Evolutionary conservation across 169 alveolate genomes (phyloP).

Genomic region (Nephromyces sp.): DNA sequence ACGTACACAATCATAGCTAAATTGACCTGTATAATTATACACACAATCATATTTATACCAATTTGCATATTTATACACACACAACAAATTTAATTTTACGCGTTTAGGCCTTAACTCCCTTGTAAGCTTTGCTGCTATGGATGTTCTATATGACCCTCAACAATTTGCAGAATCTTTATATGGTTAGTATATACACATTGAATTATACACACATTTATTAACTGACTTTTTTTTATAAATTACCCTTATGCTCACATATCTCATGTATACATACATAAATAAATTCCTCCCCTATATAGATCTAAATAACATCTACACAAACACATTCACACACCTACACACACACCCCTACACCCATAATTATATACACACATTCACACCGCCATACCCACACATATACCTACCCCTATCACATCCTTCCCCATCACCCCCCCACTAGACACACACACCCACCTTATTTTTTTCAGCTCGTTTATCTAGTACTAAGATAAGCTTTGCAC

Average conservation of each 20-base stretch:
- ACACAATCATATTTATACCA: no score
- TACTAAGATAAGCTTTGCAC: conserved; percentile 46
- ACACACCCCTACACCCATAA: conserved; percentile 7
- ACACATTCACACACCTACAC: conserved; percentile 2
- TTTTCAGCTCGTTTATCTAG: background rate
- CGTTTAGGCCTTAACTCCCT: no score
- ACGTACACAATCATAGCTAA: no score
- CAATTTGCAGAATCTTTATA: conserved; percentile 64
- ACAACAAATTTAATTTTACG: no score
- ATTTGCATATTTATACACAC: no score
- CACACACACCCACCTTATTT: background rate
- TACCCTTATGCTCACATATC: conserved; percentile 2
- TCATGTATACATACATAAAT: conserved; percentile 12
- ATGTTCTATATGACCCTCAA: conserved; percentile 63
- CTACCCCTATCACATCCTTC: conserved; percentile 2
- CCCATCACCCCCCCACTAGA: conserved; percentile 18
- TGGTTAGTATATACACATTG: conserved; percentile 3
- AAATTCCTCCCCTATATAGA: conserved; percentile 13
- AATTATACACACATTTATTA: conserved; percentile 11
- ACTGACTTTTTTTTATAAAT: conserved; percentile 6
- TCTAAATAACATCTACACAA: conserved; percentile 15
- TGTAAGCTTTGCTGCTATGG: conserved; percentile 45
- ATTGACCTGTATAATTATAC: no score
- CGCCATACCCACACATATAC: conserved; percentile 5
- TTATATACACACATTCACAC: conserved; percentile 4